Conservation (phyloP, 2,329 filamentous ascomycete species). For the Bisporella sp. region DNA sequence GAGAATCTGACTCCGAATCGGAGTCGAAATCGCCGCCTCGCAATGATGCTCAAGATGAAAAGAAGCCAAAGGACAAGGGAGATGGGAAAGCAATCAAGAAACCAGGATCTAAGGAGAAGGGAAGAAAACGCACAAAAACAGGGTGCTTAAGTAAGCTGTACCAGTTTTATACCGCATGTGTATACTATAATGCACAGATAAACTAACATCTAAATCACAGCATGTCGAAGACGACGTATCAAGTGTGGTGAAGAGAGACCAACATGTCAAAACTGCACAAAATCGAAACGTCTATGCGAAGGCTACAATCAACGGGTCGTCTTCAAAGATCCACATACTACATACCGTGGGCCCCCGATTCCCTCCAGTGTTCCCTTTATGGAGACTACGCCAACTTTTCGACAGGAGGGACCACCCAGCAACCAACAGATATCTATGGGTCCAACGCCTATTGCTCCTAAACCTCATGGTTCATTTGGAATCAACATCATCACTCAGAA, state of each 20-base stretch:
- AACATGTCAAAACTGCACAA: slow-evolving; percentile 75
- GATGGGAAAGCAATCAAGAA: slow-evolving; percentile 11
- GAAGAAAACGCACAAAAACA: slow-evolving; percentile 67
- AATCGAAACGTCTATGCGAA: slow-evolving; percentile 77
- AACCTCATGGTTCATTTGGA: slow-evolving; percentile 2
- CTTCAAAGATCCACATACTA: slow-evolving; percentile 67
- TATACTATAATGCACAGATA: background rate
- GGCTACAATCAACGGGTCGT: slow-evolving; percentile 76
- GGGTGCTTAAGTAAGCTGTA: slow-evolving; percentile 72
- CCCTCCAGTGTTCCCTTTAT: slow-evolving; percentile 24
- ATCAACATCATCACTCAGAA: background rate
- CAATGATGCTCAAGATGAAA: background rate
- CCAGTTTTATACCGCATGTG: background rate
- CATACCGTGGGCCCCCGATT: slow-evolving; percentile 37
- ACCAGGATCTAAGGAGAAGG: slow-evolving; percentile 20
- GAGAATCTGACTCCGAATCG: background rate
- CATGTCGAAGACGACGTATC: slow-evolving; percentile 89
- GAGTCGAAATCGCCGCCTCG: background rate
- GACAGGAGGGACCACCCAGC: background rate
- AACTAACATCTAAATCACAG: slow-evolving; percentile 33
- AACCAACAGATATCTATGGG: background rate
- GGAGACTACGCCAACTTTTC: slow-evolving; percentile 2
- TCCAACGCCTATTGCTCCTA: slow-evolving; percentile 9
- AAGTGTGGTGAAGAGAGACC: slow-evolving; percentile 92
- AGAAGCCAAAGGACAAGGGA: slow-evolving; percentile 1